phyloP scores from a whole-genome alignment of 352 stramenopile genomes.

The Globisporangium viniferum region DNA sequence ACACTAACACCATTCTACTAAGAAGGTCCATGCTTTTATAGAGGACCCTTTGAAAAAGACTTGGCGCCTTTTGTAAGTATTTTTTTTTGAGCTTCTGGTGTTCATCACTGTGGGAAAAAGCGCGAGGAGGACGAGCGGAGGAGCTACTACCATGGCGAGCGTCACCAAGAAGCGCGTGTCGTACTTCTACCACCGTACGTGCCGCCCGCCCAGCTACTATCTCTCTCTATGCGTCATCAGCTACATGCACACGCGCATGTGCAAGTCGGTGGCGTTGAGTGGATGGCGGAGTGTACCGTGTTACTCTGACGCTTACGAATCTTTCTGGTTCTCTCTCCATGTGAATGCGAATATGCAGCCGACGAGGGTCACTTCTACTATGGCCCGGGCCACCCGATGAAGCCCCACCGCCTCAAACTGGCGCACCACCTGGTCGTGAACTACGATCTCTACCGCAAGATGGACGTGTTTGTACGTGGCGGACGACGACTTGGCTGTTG shows the following conservation, averaged over 20 bases:
- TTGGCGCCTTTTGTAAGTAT: neutral
- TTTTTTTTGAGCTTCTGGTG: neutral
- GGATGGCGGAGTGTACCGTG: neutral
- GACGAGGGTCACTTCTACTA: conserved; percentile 92
- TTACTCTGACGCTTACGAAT: neutral
- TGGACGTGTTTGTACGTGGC: neutral
- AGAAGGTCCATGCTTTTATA: neutral
- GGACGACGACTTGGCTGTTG: neutral
- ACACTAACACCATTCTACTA: neutral
- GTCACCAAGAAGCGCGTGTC: conserved; percentile 75
- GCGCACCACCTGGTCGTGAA: neutral
- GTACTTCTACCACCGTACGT: conserved; percentile 87
- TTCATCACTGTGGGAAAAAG: neutral
- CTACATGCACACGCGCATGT: neutral
- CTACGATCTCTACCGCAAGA: conserved; percentile 1
- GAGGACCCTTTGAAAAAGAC: neutral
- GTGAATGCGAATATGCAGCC: conserved; percentile 33
- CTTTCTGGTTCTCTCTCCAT: neutral
- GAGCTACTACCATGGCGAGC: conserved; percentile 28
- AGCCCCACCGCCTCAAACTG: neutral
- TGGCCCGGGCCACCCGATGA: neutral
- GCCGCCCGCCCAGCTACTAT: neutral
- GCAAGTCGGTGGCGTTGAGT: neutral
- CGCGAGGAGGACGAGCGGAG: neutral
- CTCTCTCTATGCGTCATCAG: neutral